phyloP scores from a whole-genome alignment of 306 rosid genomes.

The Cucurbita pepo region DNA sequence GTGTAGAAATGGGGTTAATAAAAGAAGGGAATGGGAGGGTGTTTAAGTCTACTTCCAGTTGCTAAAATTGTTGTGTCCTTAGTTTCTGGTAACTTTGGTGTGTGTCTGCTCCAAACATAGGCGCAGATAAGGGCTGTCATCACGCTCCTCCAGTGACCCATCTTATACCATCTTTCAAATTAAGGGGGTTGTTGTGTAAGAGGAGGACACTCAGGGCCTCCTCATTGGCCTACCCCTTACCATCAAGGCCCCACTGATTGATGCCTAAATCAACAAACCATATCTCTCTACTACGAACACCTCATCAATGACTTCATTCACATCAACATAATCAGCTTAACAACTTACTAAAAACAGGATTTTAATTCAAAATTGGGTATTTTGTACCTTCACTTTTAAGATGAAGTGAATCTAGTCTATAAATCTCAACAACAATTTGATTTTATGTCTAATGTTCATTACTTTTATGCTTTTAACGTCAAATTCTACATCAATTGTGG shows the following conservation, averaged over 20 bases:
- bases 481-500: no score
- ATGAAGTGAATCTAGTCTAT: no score
- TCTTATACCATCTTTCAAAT: not conserved
- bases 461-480: no score
- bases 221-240: no score
- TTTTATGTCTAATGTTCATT: no score
- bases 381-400: no score
- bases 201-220: no score
- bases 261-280: not conserved
- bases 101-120: slow-evolving; percentile 29
- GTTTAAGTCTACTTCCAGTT: slow-evolving; percentile 38
- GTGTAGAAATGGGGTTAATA: slow-evolving; percentile 2
- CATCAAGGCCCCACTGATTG: not conserved
- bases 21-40: not conserved
- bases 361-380: no score
- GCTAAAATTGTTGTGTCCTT: slow-evolving; percentile 39
- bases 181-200: no score
- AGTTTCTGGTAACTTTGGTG: slow-evolving; percentile 32
- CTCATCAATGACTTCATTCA: not conserved
- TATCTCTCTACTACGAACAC: not conserved
- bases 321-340: not conserved
- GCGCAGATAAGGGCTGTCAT: not conserved
- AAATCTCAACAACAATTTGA: no score
- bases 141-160: not conserved
- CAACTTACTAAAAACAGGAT: not conserved